Conservation (phyloP, 352 stramenopile species). For the Phytophthora vignae region DNA sequence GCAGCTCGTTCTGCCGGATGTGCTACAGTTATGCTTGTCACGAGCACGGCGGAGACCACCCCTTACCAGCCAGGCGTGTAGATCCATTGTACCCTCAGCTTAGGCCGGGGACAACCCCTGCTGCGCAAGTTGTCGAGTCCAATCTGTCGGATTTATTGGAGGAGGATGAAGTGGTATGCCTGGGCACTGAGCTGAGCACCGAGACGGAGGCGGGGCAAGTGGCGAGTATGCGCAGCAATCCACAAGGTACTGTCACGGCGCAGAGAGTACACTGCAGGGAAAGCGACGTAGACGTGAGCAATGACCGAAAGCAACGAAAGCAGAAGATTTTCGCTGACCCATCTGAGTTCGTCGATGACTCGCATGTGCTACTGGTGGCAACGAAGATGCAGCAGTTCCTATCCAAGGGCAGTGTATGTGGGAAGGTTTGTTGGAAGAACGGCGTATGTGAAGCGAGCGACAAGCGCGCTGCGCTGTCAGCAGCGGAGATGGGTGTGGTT, state of each 20-base stretch:
- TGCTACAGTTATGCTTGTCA: conserved; percentile 94
- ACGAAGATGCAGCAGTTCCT: conserved; percentile 53
- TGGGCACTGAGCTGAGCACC: background rate
- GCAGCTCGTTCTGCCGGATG: conserved; percentile 89
- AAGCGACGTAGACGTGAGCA: conserved; percentile 3
- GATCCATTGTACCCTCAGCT: conserved; percentile 66
- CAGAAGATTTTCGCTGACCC: conserved; percentile 25
- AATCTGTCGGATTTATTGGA: conserved; percentile 9
- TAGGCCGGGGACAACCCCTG: conserved; percentile 25
- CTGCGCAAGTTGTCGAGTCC: conserved; percentile 12
- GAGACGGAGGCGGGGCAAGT: background rate
- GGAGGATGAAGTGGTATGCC: conserved; percentile 18
- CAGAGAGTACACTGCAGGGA: too few species aligned
- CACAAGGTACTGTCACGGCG: background rate
- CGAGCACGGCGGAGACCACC: conserved; percentile 87
- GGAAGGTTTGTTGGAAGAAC: conserved; percentile 49
- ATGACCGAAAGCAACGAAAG: too few species aligned
- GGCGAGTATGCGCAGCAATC: too few species aligned
- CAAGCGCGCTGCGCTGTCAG: conserved; percentile 1
- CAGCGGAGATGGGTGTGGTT: conserved; percentile 55
- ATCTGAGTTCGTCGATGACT: conserved; percentile 69
- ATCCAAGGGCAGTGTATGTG: conserved; percentile 34
- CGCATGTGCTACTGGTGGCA: conserved; percentile 50
- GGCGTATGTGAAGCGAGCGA: background rate
- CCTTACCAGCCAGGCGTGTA: conserved; percentile 53